These are phyloP conservation scores for Colletotrichum sp. DNA, from an alignment of 2,329 filamentous ascomycete genomes.

Conservation along the genomic window DNA sequence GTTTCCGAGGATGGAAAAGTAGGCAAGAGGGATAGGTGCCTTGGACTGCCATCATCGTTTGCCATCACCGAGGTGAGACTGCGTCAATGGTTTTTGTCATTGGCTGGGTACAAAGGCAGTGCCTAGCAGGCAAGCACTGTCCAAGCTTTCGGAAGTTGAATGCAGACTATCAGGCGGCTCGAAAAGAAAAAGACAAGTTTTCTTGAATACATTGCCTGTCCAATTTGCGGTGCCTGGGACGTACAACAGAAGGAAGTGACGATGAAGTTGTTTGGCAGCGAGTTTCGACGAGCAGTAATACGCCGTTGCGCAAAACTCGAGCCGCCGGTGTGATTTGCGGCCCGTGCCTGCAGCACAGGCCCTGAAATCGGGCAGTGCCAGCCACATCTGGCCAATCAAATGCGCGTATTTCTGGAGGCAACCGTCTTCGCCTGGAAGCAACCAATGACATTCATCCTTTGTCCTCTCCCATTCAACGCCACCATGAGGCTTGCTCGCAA, in stretches of 20 bases:
- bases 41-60: background rate
- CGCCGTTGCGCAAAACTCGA: slow-evolving; percentile 11
- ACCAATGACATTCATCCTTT: background rate
- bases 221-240: background rate
- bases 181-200: no score
- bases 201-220: background rate
- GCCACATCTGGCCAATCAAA: background rate
- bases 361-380: background rate
- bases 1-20: background rate
- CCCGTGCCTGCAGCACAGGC: background rate
- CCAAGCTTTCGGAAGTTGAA: background rate
- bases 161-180: background rate
- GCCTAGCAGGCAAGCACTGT: background rate
- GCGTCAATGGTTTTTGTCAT: background rate
- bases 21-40: background rate
- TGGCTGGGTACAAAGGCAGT: background rate
- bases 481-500: background rate
- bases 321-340: background rate
- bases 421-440: background rate
- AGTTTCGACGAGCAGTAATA: background rate
- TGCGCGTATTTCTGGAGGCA: background rate
- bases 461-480: background rate
- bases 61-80: background rate
- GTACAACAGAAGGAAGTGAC: background rate
- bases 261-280: background rate